Base-by-base conservation (phyloP, 2,329 filamentous ascomycete species). In the Fusarium decemcellulare region DNA sequence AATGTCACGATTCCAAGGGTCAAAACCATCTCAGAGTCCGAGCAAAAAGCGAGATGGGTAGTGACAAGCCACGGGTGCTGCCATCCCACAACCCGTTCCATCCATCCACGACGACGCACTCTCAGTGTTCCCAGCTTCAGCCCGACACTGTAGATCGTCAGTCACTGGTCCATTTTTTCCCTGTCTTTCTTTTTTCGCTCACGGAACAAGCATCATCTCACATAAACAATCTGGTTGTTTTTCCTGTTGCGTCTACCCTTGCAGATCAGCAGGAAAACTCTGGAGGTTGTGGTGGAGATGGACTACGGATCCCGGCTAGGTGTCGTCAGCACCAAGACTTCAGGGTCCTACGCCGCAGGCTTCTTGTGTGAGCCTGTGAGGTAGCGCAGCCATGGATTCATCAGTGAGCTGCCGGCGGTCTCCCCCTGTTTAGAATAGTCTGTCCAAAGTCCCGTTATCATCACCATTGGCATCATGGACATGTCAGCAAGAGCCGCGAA, bases 301-400 rank as follows among this genome's bases (percentile, higher is more conserved):
- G 67, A 50, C 46, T 61, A 40, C 27, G 23, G 40, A 65, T 63
- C 65, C 63, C 16, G 55, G 67, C 51, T 63, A 40, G 61, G 63
- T 73, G 72, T 74, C 72, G 72, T 74, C 67, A 74, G 72, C 72
- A 69, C 52, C 61, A 63, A 61, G 54, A 47, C 43, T 46, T 65
- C 55, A 65, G 55, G 69, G 64, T 61, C 70, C 43, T 63, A 23
- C 23, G 23, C 23, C 23, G 23, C 23, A 23, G 23, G 23, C 23
- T 5, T 23, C 23, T 23, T 23, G 23, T 23, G 23, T 23, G 23
- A 23, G 23, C 23, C 23, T 23, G 23, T 23, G 23, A 23, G 23
- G 23, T 23, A 23, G 23, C 23, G 23, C 23, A 23, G 23, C 23
- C 23, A 23, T 23, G 23, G 23, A 23, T 23, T 23, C 23, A 23